These are phyloP conservation scores for Microbotryum lychnidis-dioicae DNA, from an alignment of 1,284 basidiomycete species.

Conservation along the genomic window DNA sequence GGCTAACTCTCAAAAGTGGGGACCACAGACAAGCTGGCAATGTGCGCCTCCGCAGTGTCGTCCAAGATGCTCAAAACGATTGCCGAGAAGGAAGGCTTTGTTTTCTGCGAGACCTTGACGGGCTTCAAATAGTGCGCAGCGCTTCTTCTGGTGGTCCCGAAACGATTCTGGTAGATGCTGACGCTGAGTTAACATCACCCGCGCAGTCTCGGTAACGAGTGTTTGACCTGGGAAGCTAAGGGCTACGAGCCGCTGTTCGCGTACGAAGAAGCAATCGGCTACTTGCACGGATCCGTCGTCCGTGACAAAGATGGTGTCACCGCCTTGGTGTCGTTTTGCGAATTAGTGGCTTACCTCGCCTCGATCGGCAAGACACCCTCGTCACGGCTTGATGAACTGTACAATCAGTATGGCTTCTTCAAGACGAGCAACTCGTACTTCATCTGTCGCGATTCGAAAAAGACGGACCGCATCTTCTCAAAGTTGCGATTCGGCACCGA, in stretches of 20 bases:
- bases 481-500: constrained; percentile 46
- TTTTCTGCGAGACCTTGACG: constrained; percentile 70
- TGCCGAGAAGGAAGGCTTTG: constrained; percentile 64
- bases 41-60: constrained; percentile 78
- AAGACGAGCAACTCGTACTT: constrained; percentile 67
- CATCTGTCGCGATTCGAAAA: constrained; percentile 56
- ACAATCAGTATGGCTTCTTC: constrained; percentile 48
- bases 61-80: constrained; percentile 76
- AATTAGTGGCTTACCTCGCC: constrained; percentile 52
- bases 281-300: constrained; percentile 66
- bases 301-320: constrained; percentile 69
- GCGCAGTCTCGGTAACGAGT: constrained; percentile 58
- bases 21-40: constrained; percentile 55
- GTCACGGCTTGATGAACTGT: constrained; percentile 55
- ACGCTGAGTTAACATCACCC: neutral
- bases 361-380: constrained; percentile 50
- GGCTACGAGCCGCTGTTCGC: constrained; percentile 70
- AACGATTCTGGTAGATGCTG: constrained; percentile 11
- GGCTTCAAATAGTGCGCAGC: constrained; percentile 44
- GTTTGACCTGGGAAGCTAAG: constrained; percentile 53
- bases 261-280: constrained; percentile 79
- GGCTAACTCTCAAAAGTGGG: neutral
- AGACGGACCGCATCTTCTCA: constrained; percentile 58
- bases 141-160: constrained; percentile 32
- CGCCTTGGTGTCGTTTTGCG: constrained; percentile 54